Conservation (phyloP, 108 stramenopile genomes). For the Stephanodiscus triporus region DNA sequence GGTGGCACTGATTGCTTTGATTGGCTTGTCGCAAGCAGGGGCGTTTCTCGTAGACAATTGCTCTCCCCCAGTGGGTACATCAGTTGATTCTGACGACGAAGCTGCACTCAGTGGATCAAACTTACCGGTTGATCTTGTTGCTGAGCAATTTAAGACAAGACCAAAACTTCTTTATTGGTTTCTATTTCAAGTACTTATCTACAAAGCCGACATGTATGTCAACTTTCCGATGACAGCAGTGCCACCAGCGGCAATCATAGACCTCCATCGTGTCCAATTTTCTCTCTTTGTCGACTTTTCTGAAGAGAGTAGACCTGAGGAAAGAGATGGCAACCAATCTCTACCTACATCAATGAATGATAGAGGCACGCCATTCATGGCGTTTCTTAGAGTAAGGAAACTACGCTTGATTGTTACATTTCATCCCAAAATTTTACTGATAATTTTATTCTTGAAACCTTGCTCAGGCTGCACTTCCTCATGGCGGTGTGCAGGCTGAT, state of each 20-base stretch:
- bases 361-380: constrained; percentile 60
- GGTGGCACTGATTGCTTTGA: constrained; percentile 65
- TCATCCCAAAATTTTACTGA: constrained; percentile 9
- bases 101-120: constrained; percentile 26
- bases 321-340: background rate
- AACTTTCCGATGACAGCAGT: constrained; percentile 78
- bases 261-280: constrained; percentile 74
- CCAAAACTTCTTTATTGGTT: constrained; percentile 84
- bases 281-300: constrained; percentile 71
- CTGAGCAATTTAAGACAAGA: constrained; percentile 56
- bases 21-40: constrained; percentile 63
- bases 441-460: background rate
- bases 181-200: constrained; percentile 65
- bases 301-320: background rate
- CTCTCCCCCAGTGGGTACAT: constrained; percentile 48
- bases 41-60: constrained; percentile 78
- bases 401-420: constrained; percentile 9
- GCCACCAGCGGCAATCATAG: constrained; percentile 64
- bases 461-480: constrained; percentile 61
- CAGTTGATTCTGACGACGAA: constrained; percentile 26
- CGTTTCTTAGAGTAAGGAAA: constrained; percentile 67
- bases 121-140: constrained; percentile 75
- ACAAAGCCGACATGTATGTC: constrained; percentile 79
- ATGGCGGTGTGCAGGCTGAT: constrained; percentile 68
- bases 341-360: constrained; percentile 22